phyloP scores from a whole-genome alignment of 345 rosid species.

The Turnera subulata region DNA sequence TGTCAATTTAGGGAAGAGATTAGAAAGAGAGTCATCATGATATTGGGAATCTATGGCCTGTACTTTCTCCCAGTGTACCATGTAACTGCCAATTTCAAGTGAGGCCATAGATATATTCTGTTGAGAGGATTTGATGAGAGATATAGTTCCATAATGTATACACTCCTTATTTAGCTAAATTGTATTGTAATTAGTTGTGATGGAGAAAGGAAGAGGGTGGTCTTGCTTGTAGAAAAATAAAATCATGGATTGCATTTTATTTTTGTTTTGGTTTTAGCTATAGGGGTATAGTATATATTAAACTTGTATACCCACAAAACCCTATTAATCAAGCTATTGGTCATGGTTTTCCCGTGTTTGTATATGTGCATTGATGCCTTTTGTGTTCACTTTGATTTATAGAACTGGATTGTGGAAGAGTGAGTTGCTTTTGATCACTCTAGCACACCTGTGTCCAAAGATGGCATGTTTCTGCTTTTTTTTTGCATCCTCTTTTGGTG shows the following conservation, averaged over 20 bases:
- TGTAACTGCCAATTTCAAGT: conserved; percentile 22
- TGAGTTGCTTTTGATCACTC: neutral
- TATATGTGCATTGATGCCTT: neutral
- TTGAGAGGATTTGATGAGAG: neutral
- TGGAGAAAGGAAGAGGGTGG: conserved; percentile 9
- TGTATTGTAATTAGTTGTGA: conserved; percentile 7
- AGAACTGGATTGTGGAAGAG: neutral
- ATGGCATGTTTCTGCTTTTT: neutral
- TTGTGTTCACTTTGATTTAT: neutral
- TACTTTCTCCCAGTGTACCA: conserved; percentile 6
- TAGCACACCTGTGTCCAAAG: neutral
- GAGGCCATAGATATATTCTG: conserved; percentile 21
- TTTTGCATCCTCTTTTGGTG: neutral
- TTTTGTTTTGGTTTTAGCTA: conserved; percentile 20
- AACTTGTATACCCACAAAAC: neutral
- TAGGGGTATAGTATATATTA: too few species aligned
- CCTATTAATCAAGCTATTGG: neutral
- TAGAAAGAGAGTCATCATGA: conserved; percentile 6
- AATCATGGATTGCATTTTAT: neutral
- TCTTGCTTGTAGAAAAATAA: conserved; percentile 28
- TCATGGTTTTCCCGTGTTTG: neutral
- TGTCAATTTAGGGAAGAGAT: conserved; percentile 13
- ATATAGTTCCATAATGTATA: neutral
- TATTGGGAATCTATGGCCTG: conserved; percentile 10
- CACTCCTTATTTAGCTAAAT: neutral